phyloP scores from a whole-genome alignment of 179 eudicot genomes.

The Amaranthus tricolor region DNA sequence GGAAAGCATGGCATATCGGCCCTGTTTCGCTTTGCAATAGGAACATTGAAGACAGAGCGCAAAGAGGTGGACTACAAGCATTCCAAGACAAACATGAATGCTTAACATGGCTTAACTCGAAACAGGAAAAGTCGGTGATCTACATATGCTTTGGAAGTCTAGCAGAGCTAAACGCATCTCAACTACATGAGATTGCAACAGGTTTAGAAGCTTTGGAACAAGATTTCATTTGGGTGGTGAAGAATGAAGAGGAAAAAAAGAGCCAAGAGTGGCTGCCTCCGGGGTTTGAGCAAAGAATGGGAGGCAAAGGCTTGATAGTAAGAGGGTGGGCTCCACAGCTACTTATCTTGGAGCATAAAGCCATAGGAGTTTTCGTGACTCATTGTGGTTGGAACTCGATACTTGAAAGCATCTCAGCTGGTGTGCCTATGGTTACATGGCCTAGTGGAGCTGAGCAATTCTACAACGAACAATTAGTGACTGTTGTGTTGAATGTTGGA shows the following conservation, averaged over 20 bases:
- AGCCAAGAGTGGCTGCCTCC: constrained; percentile 5
- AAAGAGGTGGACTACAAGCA: neutral
- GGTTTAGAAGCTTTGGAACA: constrained; percentile 11
- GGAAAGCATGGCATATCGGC: constrained; percentile 13
- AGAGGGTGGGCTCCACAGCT: constrained; percentile 17
- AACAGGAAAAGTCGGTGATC: neutral
- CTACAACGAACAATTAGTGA: constrained; percentile 27
- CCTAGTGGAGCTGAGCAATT: constrained; percentile 14
- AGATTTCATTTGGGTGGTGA: constrained; percentile 10
- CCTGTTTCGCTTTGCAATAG: constrained; percentile 11
- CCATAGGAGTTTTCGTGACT: constrained; percentile 11
- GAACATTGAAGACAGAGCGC: neutral
- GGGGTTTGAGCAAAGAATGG: constrained; percentile 1
- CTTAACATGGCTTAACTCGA: constrained; percentile 13
- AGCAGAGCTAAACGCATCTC: neutral
- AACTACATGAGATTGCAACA: constrained; percentile 10
- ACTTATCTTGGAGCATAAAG: constrained; percentile 17
- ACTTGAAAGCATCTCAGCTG: constrained; percentile 8
- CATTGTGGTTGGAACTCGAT: constrained; percentile 21
- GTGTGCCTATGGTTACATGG: constrained; percentile 16
- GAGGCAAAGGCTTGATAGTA: constrained; percentile 7
- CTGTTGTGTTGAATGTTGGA: constrained; percentile 42
- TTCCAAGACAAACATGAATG: neutral
- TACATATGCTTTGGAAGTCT: constrained; percentile 10
- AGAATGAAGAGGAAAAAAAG: neutral